Conservation (phyloP, 2,329 filamentous ascomycete species). For the Penicillium sp. region DNA sequence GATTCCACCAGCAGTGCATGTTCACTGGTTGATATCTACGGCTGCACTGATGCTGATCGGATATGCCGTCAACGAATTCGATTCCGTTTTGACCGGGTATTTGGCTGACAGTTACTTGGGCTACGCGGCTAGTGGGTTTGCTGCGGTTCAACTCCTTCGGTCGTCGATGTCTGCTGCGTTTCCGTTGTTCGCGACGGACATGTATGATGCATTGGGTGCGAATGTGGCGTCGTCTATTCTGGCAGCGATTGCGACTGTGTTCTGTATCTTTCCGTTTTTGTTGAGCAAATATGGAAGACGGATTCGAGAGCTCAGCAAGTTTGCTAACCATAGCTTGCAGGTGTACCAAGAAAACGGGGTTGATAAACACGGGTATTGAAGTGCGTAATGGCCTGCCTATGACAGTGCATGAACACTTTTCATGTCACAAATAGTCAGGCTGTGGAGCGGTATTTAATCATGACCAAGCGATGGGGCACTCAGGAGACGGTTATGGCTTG, state of each 20-base stretch:
- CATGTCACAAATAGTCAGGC: too few relatives aligned
- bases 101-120: constrained; percentile 22
- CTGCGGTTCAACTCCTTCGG: constrained; percentile 15
- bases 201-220: constrained; percentile 12
- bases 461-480: neutral
- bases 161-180: constrained; percentile 11
- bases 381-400: neutral
- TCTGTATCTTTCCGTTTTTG: constrained; percentile 15
- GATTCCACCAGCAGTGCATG: constrained; percentile 3
- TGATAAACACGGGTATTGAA: neutral
- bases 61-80: constrained; percentile 18
- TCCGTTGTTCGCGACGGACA: constrained; percentile 12
- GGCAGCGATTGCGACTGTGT: constrained; percentile 18
- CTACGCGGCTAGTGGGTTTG: constrained; percentile 21
- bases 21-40: constrained; percentile 7
- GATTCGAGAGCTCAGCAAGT: constrained; percentile 12
- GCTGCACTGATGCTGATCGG: constrained; percentile 13
- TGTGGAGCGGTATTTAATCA: neutral
- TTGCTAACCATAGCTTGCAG: constrained; percentile 15
- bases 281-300: constrained; percentile 15
- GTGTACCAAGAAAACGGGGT: neutral
- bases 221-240: constrained; percentile 11
- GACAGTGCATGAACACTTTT: neutral
- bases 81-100: constrained; percentile 17
- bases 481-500: neutral